phyloP scores from a whole-genome alignment of 225 moss, liverwort and hornwort species.

The Physcomitrium patens region DNA sequence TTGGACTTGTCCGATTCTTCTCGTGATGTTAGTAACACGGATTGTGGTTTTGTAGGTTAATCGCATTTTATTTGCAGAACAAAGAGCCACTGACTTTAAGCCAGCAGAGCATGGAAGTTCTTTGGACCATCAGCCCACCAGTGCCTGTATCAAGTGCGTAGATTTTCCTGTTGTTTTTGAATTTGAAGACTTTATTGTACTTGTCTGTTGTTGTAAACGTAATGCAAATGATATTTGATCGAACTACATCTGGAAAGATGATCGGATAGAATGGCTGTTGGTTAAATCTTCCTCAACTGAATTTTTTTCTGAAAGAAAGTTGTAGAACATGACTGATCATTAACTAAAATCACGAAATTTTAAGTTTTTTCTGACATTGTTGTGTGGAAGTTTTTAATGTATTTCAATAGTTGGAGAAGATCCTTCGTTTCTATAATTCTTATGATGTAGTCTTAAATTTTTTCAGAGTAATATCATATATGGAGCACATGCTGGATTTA shows the following conservation, averaged over 20 bases:
- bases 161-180: slow-evolving; percentile 22
- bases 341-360: neutral
- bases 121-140: slow-evolving; percentile 81
- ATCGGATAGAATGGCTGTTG: too few relatives aligned
- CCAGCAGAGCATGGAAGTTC: slow-evolving; percentile 78
- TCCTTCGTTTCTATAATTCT: neutral
- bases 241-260: too few relatives aligned
- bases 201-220: neutral
- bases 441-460: slow-evolving; percentile 31
- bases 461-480: slow-evolving; percentile 80
- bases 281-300: too few relatives aligned
- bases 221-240: too few relatives aligned
- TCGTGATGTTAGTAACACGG: slow-evolving; percentile 16
- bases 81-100: slow-evolving; percentile 84
- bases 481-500: slow-evolving; percentile 84
- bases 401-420: slow-evolving; percentile 6
- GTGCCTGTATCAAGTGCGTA: slow-evolving; percentile 83
- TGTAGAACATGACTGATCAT: too few relatives aligned
- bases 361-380: slow-evolving; percentile 2
- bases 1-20: slow-evolving; percentile 22
- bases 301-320: too few relatives aligned
- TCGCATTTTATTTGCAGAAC: slow-evolving; percentile 84
- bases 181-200: slow-evolving; percentile 11
- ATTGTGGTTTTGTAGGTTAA: slow-evolving; percentile 66
- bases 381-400: neutral